Conservation (phyloP, 148 eudicot genomes). For the Nepenthes mirabilis region DNA sequence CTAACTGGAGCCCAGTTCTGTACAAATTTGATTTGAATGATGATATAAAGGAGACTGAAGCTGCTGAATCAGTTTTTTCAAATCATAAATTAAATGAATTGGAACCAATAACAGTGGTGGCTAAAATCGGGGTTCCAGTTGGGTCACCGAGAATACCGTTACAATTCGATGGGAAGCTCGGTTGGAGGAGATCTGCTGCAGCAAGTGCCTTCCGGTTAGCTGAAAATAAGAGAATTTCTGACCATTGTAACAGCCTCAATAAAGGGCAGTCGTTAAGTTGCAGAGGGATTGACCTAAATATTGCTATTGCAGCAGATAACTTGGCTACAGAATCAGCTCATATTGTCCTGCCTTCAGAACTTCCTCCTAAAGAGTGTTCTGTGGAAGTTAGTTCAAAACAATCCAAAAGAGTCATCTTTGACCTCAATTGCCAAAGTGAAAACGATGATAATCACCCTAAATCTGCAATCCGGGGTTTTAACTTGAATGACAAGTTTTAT, state of each 20-base stretch:
- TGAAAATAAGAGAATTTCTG: not conserved
- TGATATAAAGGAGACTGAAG: slow-evolving; percentile 11
- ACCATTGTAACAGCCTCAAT: not conserved
- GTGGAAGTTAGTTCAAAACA: slow-evolving; percentile 4
- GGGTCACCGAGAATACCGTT: slow-evolving; percentile 11
- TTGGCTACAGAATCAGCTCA: not conserved
- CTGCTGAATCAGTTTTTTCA: slow-evolving; percentile 3
- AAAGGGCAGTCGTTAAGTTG: not conserved
- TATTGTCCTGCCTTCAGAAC: not conserved
- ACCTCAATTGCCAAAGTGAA: slow-evolving; percentile 13
- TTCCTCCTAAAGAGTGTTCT: slow-evolving; percentile 4
- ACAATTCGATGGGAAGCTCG: slow-evolving; percentile 20
- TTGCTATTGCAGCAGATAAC: slow-evolving; percentile 19
- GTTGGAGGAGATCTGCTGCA: slow-evolving; percentile 20
- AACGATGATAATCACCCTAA: slow-evolving; percentile 7
- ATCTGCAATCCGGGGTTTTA: slow-evolving; percentile 7
- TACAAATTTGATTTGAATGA: slow-evolving; percentile 29
- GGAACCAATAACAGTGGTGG: slow-evolving; percentile 13
- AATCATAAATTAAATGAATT: not conserved
- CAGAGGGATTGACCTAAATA: slow-evolving; percentile 20
- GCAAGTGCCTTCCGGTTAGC: slow-evolving; percentile 26
- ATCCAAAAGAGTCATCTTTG: slow-evolving; percentile 8
- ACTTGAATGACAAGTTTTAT: slow-evolving; percentile 8
- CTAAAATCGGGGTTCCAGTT: slow-evolving; percentile 14
- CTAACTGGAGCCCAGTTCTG: not conserved